These are phyloP conservation scores for Chlamydomonas sp. DNA, from an alignment of 139 green algal species.

Conservation along the genomic window DNA sequence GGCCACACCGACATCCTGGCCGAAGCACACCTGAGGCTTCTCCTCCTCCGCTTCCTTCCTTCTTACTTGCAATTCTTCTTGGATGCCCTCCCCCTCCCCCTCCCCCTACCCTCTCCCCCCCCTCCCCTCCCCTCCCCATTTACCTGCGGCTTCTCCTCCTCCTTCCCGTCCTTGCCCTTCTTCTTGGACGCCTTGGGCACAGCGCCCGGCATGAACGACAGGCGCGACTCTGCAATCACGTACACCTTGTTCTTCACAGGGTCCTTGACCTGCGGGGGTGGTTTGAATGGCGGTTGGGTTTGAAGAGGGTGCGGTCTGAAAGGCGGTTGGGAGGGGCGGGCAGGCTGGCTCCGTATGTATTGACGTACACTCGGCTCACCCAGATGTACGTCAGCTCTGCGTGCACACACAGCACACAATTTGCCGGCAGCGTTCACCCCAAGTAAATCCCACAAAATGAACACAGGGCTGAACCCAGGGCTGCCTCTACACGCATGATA, in stretches of 20 bases:
- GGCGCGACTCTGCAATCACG: conserved; percentile 79
- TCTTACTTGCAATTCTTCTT: too few species aligned
- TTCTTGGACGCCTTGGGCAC: conserved; percentile 73
- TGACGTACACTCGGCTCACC: conserved; percentile 29
- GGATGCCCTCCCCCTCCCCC: too few species aligned
- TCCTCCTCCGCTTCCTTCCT: too few species aligned
- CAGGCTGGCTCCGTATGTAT: too few species aligned
- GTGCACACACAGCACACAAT: conserved; percentile 96
- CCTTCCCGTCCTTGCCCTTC: conserved; percentile 57
- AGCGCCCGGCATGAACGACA: conserved; percentile 76
- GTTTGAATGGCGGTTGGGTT: too few species aligned
- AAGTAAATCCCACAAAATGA: too few species aligned
- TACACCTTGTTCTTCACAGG: conserved; percentile 69
- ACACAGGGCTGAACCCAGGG: too few species aligned
- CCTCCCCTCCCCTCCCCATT: neutral
- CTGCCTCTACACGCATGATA: too few species aligned
- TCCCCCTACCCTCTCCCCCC: neutral
- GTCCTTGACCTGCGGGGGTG: conserved; percentile 57
- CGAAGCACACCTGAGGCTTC: too few species aligned
- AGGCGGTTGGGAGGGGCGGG: too few species aligned
- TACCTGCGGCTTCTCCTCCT: conserved; percentile 26
- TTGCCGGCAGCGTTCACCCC: conserved; percentile 95
- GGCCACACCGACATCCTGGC: too few species aligned
- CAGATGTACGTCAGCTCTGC: conserved; percentile 83
- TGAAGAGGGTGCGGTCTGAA: too few species aligned